A percentile compares a stretch with the other conserved stretches of the same genome.
Evolutionary conservation across 148 eudicot species (phyloP).

Genomic region (Chenopodium quinoa): DNA sequence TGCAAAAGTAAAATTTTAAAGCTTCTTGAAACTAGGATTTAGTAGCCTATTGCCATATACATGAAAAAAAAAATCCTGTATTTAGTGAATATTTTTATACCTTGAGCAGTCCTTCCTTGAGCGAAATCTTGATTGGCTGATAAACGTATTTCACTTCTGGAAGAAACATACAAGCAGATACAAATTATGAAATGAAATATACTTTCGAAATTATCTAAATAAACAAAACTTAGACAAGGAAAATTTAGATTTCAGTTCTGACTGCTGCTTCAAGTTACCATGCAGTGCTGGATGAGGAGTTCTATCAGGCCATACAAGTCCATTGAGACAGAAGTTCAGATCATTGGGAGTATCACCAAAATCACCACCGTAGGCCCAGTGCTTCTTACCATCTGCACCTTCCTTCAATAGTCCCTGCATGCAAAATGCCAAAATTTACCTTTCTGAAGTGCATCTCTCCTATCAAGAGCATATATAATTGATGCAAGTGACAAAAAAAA

Average conservation of each 20-base stretch:
- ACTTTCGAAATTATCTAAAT: background rate
- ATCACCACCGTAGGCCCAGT: constrained; percentile 98
- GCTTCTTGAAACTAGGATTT: constrained; percentile 7
- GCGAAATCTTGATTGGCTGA: constrained; percentile 87
- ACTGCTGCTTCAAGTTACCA: constrained; percentile 43
- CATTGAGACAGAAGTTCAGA: constrained; percentile 92
- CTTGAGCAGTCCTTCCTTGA: constrained; percentile 63
- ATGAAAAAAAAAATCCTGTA: background rate
- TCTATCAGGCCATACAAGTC: constrained; percentile 87
- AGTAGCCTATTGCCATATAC: background rate
- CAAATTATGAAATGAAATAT: background rate
- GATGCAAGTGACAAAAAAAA: background rate
- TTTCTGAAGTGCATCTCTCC: background rate
- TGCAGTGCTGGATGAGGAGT: constrained; percentile 90
- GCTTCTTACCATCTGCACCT: constrained; percentile 65
- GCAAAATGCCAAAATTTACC: constrained; percentile 2
- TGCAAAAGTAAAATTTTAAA: constrained; percentile 30
- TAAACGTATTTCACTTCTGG: constrained; percentile 89
- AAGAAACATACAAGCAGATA: constrained; percentile 18
- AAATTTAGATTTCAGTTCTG: constrained; percentile 5
- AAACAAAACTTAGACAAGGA: background rate
- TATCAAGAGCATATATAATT: constrained; percentile 1
- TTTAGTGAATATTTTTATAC: constrained; percentile 34
- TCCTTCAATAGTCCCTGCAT: constrained; percentile 76
- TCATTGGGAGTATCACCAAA: constrained; percentile 94